Evolutionary conservation across 768 basidiomycete species (phyloP).

Genomic region (Hericium coralloides): DNA sequence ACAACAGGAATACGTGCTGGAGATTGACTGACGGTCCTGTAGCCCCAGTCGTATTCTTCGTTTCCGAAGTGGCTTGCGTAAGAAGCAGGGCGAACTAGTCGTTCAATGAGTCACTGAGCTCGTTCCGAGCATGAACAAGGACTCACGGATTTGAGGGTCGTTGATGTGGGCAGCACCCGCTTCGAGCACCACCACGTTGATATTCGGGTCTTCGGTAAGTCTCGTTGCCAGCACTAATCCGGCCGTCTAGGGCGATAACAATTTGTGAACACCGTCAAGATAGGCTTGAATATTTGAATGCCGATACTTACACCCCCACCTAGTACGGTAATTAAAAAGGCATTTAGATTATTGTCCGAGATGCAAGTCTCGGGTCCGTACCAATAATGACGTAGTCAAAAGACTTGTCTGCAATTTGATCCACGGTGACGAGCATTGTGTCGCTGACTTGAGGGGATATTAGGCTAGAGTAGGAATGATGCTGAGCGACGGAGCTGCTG

Average conservation of each 20-base stretch:
- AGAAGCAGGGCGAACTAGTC: neutral
- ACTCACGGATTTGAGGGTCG: neutral
- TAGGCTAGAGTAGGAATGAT: no score
- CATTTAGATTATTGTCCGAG: neutral
- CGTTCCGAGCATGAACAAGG: neutral
- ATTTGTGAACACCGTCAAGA: neutral
- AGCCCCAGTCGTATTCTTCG: neutral
- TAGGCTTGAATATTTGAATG: neutral
- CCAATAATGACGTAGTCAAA: neutral
- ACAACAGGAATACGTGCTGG: neutral
- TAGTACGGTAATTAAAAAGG: neutral
- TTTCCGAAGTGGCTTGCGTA: neutral
- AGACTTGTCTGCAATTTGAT: neutral
- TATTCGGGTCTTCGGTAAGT: slow-evolving; percentile 44
- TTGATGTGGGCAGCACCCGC: slow-evolving; percentile 28
- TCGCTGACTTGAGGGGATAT: neutral
- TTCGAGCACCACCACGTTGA: slow-evolving; percentile 49
- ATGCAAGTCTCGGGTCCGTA: neutral
- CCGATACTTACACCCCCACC: neutral
- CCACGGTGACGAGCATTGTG: neutral
- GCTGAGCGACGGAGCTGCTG: no score
- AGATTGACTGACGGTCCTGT: neutral
- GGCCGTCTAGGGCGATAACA: slow-evolving; percentile 26
- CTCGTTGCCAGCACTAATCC: slow-evolving; percentile 56
- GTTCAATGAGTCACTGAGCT: neutral